Evolutionary conservation across 2,329 filamentous ascomycete genomes (phyloP).

Genomic region (Sporothrix humicola): DNA sequence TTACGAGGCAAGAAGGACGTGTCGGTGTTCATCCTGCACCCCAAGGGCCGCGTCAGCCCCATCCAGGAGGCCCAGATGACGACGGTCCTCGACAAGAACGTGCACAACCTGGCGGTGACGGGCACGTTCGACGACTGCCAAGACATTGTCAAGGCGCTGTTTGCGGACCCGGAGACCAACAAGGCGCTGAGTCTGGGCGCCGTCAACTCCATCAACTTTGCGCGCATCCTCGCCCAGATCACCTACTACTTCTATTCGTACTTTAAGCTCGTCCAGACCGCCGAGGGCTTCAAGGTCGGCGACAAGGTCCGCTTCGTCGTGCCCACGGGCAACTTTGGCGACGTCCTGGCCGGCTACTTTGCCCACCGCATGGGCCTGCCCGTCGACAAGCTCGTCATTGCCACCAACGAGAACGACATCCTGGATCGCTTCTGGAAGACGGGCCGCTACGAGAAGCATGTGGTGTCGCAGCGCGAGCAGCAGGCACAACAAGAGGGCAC

Average conservation of each 20-base stretch:
- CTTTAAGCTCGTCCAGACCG: constrained; percentile 73
- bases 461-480: constrained; percentile 40
- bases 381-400: constrained; percentile 80
- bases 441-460: constrained; percentile 86
- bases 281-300: constrained; percentile 64
- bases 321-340: constrained; percentile 92
- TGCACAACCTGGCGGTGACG: constrained; percentile 87
- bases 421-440: constrained; percentile 93
- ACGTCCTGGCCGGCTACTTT: constrained; percentile 93
- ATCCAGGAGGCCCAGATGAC: constrained; percentile 98
- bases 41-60: constrained; percentile 86
- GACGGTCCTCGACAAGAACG: constrained; percentile 85
- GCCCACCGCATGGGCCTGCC: constrained; percentile 67
- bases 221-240: constrained; percentile 93
- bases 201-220: constrained; percentile 97
- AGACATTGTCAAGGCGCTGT: constrained; percentile 93
- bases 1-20: constrained; percentile 95
- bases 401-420: constrained; percentile 98
- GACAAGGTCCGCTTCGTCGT: constrained; percentile 84
- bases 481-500: constrained; percentile 47
- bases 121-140: constrained; percentile 98
- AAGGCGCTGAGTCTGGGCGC: constrained; percentile 81
- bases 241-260: constrained; percentile 97
- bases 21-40: constrained; percentile 92
- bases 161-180: constrained; percentile 85